Conservation (phyloP, 306 rosid genomes). For the Acacia acuminata region DNA sequence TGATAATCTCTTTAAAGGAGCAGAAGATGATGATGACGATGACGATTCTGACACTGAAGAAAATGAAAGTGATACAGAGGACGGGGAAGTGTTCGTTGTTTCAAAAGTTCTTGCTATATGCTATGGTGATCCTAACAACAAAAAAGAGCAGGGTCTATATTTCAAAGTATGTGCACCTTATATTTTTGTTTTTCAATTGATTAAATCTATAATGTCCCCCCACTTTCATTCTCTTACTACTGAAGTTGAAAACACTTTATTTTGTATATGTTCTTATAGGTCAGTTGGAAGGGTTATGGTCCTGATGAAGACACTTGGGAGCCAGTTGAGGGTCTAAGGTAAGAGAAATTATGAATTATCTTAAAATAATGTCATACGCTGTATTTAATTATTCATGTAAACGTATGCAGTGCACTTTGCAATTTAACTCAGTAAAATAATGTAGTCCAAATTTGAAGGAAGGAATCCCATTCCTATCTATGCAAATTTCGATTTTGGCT, state of each 20-base stretch:
- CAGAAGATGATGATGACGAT: conserved; percentile 41
- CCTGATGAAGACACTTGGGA: conserved; percentile 77
- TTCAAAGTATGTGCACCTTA: conserved; percentile 52
- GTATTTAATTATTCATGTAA: background rate
- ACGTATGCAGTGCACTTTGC: background rate
- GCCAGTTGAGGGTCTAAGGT: conserved; percentile 70
- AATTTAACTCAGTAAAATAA: background rate
- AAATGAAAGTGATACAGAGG: conserved; percentile 17
- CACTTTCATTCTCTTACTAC: background rate
- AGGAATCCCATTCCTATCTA: background rate
- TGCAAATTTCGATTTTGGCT: background rate
- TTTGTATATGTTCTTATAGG: conserved; percentile 38
- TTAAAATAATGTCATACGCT: background rate
- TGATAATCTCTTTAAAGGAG: conserved; percentile 28
- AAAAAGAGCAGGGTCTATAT: conserved; percentile 42
- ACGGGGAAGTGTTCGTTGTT: conserved; percentile 64
- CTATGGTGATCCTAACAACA: conserved; percentile 58
- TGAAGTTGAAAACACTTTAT: background rate
- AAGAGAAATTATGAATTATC: background rate
- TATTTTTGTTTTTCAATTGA: background rate
- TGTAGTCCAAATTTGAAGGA: background rate
- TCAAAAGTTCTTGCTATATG: conserved; percentile 47
- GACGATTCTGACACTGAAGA: background rate
- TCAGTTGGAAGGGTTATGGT: conserved; percentile 80
- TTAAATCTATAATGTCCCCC: too few relatives aligned